Evolutionary conservation across 176 grass and related monocot species (phyloP).

Genomic region (Typha latifolia): DNA sequence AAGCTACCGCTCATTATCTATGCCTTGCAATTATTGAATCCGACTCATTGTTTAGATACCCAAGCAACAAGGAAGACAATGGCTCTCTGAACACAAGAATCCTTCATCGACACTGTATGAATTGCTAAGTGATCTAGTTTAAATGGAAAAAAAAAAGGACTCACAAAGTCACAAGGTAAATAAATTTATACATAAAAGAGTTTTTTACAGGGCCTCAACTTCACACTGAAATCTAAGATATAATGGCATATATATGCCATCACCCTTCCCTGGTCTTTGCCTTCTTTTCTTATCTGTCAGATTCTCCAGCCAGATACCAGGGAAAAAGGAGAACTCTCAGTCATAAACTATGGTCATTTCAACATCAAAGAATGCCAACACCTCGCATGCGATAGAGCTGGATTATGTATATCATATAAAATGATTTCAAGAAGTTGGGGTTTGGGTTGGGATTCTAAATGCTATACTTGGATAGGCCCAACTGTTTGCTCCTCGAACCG

Average conservation of each 20-base stretch:
- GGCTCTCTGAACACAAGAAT: background rate
- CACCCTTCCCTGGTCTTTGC: background rate
- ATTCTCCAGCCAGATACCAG: background rate
- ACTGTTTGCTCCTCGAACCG: conserved; percentile 36
- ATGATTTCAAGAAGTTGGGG: conserved; percentile 1
- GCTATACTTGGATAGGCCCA: conserved; percentile 5
- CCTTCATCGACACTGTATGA: too few relatives aligned
- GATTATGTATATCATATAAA: conserved; percentile 19
- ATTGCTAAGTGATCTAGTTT: too few relatives aligned
- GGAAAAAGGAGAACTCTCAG: background rate
- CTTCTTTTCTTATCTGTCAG: background rate
- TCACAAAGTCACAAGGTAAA: too few relatives aligned
- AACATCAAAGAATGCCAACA: conserved; percentile 25
- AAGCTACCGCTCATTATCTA: background rate
- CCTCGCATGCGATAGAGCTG: conserved; percentile 3
- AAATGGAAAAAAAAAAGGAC: too few relatives aligned
- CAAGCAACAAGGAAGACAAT: background rate
- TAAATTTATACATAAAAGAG: background rate
- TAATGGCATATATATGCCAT: background rate
- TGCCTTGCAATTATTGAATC: background rate
- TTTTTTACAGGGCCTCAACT: background rate
- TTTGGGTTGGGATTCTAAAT: conserved; percentile 2
- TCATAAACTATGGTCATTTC: conserved; percentile 5
- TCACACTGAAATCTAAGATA: background rate
- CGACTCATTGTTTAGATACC: background rate